Conservation (phyloP, 225 moss, liverwort and hornwort species). For the Physcomitrium patens region DNA sequence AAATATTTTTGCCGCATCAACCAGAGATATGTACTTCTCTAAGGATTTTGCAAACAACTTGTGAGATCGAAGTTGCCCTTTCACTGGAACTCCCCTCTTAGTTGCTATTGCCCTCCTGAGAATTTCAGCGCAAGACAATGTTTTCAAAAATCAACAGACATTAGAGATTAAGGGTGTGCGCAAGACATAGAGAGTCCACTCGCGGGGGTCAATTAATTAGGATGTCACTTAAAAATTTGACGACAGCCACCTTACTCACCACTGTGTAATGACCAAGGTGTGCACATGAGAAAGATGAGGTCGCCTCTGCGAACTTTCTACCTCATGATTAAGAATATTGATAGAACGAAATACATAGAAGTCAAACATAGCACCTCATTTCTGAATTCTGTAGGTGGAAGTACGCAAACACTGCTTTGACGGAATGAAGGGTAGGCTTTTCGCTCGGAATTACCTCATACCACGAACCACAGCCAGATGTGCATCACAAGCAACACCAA, state of each 20-base stretch:
- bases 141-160: not conserved
- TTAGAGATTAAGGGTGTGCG: not conserved
- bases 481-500: constrained; percentile 92
- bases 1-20: constrained; percentile 80
- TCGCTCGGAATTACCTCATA: constrained; percentile 65
- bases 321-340: not conserved
- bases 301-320: too few species aligned
- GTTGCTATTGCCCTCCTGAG: constrained; percentile 84
- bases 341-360: not conserved
- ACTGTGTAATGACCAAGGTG: too few species aligned
- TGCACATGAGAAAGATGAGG: too few species aligned
- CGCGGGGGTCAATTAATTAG: not conserved
- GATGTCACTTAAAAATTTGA: too few species aligned
- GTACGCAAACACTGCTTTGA: not conserved
- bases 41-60: constrained; percentile 74
- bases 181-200: not conserved
- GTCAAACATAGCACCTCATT: not conserved
- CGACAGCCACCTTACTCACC: too few species aligned
- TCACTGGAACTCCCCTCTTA: constrained; percentile 82
- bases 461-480: constrained; percentile 95
- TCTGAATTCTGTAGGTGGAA: not conserved
- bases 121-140: constrained; percentile 3
- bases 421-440: not conserved
- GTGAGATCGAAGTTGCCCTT: constrained; percentile 85
- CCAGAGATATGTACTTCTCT: constrained; percentile 68